A percentile compares a stretch with the other conserved stretches of the same genome.
phyloP scores from a whole-genome alignment of 176 grass and related monocot species.

The Carex littledalei region DNA sequence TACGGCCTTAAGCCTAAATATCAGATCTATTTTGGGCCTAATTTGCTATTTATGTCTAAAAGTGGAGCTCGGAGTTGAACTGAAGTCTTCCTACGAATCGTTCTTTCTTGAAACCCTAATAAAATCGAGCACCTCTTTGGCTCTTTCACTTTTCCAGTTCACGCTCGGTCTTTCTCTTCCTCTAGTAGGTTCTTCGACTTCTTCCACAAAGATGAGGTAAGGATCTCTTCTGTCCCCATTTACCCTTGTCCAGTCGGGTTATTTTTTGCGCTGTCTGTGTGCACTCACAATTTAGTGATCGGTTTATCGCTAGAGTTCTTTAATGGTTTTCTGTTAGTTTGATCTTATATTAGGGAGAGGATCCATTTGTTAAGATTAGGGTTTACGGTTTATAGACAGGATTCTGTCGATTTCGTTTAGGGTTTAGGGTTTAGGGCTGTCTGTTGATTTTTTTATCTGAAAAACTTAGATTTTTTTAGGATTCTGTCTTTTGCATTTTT shows the following conservation, averaged over 20 bases:
- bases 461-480: not conserved
- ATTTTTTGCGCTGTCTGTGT: not conserved
- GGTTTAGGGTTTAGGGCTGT: not conserved
- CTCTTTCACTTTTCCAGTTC: not conserved
- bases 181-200: not conserved
- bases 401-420: not conserved
- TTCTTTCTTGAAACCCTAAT: not conserved
- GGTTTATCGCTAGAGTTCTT: not conserved
- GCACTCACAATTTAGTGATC: not conserved
- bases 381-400: not conserved
- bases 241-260: not conserved
- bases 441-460: not conserved
- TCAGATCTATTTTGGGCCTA: not conserved
- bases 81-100: not conserved
- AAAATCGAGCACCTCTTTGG: not conserved
- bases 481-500: not conserved
- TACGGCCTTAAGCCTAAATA: not conserved
- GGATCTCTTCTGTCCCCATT: not conserved
- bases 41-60: not conserved
- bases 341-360: not conserved
- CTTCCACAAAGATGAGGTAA: conserved; percentile 6
- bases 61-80: not conserved
- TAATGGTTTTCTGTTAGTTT: too few species aligned
- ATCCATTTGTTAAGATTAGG: not conserved
- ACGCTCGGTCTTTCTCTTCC: not conserved